These are phyloP conservation scores for Hygrophorus pudorinus DNA, from an alignment of 768 basidiomycete species.

Conservation along the genomic window DNA sequence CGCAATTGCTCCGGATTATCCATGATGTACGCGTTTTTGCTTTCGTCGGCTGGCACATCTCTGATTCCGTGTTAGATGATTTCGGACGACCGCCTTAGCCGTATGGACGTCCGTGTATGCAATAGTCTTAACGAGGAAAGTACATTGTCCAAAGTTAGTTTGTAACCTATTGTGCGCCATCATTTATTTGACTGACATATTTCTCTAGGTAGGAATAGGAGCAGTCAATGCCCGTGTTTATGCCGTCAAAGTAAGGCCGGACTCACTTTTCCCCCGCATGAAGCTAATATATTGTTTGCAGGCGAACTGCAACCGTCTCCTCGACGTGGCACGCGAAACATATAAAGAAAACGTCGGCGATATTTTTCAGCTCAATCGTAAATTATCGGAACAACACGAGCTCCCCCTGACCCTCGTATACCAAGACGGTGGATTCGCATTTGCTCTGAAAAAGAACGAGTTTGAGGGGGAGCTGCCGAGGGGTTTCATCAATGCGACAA, in stretches of 20 bases:
- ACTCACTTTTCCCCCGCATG: background rate
- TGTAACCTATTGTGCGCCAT: background rate
- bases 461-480: conserved; percentile 55
- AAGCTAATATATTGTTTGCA: conserved; percentile 14
- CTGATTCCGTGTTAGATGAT: conserved; percentile 42
- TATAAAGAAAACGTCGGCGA: conserved; percentile 91
- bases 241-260: conserved; percentile 57
- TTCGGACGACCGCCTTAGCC: conserved; percentile 57
- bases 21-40: conserved; percentile 33
- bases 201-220: conserved; percentile 58
- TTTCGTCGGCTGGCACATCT: background rate
- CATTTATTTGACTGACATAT: background rate
- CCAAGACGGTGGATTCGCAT: conserved; percentile 66
- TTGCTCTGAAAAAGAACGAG: conserved; percentile 60
- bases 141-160: conserved; percentile 43
- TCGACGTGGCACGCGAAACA: conserved; percentile 92
- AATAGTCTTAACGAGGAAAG: conserved; percentile 68
- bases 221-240: conserved; percentile 79
- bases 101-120: conserved; percentile 50
- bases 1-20: conserved; percentile 54
- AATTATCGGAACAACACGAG: conserved; percentile 49
- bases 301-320: conserved; percentile 72
- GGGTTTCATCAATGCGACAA: conserved; percentile 59
- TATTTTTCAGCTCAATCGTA: conserved; percentile 58
- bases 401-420: conserved; percentile 61